Percentiles rank a stretch among this genome's conserved stretches.
Evolutionary conservation across 2,329 filamentous ascomycete species (phyloP).

Genomic region (Stylonectria norvegica): DNA sequence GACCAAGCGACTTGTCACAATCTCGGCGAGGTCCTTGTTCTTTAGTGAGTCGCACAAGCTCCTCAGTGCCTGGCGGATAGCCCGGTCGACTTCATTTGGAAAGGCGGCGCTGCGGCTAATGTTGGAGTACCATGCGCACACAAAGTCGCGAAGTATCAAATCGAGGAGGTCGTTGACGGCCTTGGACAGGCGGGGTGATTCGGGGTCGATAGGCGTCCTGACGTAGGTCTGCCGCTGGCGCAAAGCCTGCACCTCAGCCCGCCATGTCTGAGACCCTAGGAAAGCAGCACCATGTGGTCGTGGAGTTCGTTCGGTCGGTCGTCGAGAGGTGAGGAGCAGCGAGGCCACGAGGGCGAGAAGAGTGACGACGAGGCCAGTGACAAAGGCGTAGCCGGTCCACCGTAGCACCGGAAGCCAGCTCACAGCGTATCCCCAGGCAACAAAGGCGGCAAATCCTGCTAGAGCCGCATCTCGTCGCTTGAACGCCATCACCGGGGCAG

Average conservation of each 20-base stretch:
- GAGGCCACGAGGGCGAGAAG: constrained; percentile 53
- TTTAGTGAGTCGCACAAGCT: constrained; percentile 69
- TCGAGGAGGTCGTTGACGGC: constrained; percentile 77
- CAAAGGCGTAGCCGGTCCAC: constrained; percentile 81
- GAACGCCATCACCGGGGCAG: constrained; percentile 58
- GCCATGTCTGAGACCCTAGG: constrained; percentile 62
- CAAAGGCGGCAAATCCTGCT: constrained; percentile 66
- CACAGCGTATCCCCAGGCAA: constrained; percentile 84
- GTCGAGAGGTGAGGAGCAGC: constrained; percentile 53
- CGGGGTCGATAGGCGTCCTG: constrained; percentile 66
- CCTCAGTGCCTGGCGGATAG: constrained; percentile 68
- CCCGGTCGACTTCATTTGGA: constrained; percentile 78
- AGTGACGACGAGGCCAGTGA: constrained; percentile 61
- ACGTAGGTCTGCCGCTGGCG: constrained; percentile 64
- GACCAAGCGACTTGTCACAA: constrained; percentile 76
- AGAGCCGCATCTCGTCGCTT: constrained; percentile 69
- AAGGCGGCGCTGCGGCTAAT: constrained; percentile 82
- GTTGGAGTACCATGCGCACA: constrained; percentile 81
- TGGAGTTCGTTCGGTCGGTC: constrained; percentile 39
- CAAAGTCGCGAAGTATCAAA: constrained; percentile 76
- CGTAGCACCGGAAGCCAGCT: constrained; percentile 80
- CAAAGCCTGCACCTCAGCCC: constrained; percentile 64
- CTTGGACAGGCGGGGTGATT: constrained; percentile 73
- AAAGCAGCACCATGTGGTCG: constrained; percentile 55
- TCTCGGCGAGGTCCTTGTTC: constrained; percentile 77